phyloP scores from a whole-genome alignment of 768 basidiomycete species.

The Rhizopogon vesiculosus region DNA sequence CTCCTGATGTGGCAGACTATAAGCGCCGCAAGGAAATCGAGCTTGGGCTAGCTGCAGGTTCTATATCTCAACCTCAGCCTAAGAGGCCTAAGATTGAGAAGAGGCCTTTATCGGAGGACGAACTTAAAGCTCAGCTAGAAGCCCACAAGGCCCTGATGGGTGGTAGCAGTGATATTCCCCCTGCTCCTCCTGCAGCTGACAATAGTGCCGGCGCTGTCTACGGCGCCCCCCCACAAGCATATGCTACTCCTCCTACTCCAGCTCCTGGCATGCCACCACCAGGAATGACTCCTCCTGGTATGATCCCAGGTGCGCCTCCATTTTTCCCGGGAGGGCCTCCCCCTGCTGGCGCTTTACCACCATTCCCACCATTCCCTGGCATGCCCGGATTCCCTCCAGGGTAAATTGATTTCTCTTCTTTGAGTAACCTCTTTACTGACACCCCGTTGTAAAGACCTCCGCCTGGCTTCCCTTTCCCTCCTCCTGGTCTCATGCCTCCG shows the following conservation, averaged over 20 bases:
- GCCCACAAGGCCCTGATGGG: constrained; percentile 95
- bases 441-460: constrained; percentile 30
- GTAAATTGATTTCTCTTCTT: constrained; percentile 31
- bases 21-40: constrained; percentile 95
- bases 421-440: constrained; percentile 11
- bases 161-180: constrained; percentile 32
- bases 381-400: constrained; percentile 54
- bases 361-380: constrained; percentile 37
- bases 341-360: constrained; percentile 36
- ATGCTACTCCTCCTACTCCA: constrained; percentile 40
- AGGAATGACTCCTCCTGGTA: constrained; percentile 32
- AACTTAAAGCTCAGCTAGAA: constrained; percentile 78
- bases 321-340: constrained; percentile 33
- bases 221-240: constrained; percentile 70
- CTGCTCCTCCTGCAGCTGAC: constrained; percentile 32
- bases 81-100: constrained; percentile 84
- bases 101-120: constrained; percentile 71
- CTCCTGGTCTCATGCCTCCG: constrained; percentile 30
- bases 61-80: constrained; percentile 74
- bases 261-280: constrained; percentile 19
- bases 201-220: constrained; percentile 57
- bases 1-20: constrained; percentile 92
- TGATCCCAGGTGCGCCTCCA: constrained; percentile 40
- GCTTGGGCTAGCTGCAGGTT: constrained; percentile 77
- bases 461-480: constrained; percentile 52